Conservation (phyloP, 1,284 basidiomycete genomes). For the Melampsora larici-populina region DNA sequence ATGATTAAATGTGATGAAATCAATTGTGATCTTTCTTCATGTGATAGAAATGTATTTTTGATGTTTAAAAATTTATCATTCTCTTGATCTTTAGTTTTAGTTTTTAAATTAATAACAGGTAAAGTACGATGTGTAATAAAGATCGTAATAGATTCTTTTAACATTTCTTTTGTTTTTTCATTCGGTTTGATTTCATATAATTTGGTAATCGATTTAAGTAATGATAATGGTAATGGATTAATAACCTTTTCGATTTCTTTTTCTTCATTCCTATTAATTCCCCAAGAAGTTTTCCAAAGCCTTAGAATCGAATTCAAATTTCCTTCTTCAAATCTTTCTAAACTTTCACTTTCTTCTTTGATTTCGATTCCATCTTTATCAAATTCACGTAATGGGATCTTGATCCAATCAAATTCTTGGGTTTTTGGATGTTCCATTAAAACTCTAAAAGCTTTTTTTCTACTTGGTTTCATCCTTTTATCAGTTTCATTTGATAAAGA, state of each 20-base stretch:
- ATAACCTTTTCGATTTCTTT: neutral
- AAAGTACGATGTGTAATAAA: conserved; percentile 34
- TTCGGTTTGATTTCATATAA: conserved; percentile 5
- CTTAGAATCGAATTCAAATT: conserved; percentile 5
- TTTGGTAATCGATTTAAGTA: conserved; percentile 10
- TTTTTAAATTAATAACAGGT: neutral
- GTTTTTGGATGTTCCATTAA: conserved; percentile 21
- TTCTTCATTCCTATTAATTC: conserved; percentile 2
- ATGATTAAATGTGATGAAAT: conserved; percentile 24
- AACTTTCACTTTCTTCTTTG: neutral
- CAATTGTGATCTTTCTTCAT: conserved; percentile 16
- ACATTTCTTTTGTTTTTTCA: conserved; percentile 3
- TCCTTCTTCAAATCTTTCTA: neutral
- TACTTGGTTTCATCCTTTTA: conserved; percentile 16
- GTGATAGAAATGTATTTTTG: neutral
- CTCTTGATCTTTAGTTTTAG: neutral
- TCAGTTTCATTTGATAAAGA: conserved; percentile 24
- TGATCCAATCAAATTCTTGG: conserved; percentile 33
- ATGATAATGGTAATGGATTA: conserved; percentile 16
- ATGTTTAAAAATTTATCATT: conserved; percentile 23
- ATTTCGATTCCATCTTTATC: conserved; percentile 32
- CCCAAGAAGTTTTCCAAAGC: conserved; percentile 34
- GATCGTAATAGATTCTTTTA: conserved; percentile 29
- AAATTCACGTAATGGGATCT: conserved; percentile 8
- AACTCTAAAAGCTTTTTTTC: conserved; percentile 20